phyloP scores from a whole-genome alignment of 208 protist species.

The Leishmania braziliensis region DNA sequence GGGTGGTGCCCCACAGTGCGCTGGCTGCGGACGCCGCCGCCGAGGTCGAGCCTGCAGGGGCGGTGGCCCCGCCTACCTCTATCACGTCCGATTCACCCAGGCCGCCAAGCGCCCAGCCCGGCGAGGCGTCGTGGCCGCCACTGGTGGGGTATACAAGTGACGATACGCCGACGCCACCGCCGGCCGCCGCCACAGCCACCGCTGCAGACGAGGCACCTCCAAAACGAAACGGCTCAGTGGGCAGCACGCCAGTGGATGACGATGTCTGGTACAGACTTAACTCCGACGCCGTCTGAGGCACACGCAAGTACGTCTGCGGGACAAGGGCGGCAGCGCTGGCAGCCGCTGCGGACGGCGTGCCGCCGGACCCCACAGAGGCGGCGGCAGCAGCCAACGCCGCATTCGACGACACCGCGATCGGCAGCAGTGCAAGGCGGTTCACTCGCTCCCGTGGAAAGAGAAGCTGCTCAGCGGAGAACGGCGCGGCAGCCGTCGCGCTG shows the following conservation, averaged over 20 bases:
- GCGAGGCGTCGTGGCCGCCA: neutral
- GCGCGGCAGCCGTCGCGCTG: neutral
- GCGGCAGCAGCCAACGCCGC: neutral
- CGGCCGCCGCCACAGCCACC: neutral
- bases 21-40: conserved; percentile 28
- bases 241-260: neutral
- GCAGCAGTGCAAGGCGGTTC: conserved; percentile 16
- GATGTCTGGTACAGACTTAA: neutral
- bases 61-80: neutral
- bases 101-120: neutral
- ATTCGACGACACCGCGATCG: conserved; percentile 5
- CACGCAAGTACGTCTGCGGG: neutral
- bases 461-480: conserved; percentile 7
- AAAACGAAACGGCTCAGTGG: neutral
- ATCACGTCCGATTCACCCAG: conserved; percentile 2
- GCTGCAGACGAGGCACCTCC: neutral
- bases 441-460: conserved; percentile 17
- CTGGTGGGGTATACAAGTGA: neutral
- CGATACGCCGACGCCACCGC: neutral
- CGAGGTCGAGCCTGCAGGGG: conserved; percentile 6
- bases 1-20: conserved; percentile 37
- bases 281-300: neutral
- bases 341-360: neutral
- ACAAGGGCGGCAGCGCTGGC: neutral
- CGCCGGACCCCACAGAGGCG: neutral